Base-by-base conservation (phyloP, 768 basidiomycete genomes). In the Rhizopogon vulgaris region DNA sequence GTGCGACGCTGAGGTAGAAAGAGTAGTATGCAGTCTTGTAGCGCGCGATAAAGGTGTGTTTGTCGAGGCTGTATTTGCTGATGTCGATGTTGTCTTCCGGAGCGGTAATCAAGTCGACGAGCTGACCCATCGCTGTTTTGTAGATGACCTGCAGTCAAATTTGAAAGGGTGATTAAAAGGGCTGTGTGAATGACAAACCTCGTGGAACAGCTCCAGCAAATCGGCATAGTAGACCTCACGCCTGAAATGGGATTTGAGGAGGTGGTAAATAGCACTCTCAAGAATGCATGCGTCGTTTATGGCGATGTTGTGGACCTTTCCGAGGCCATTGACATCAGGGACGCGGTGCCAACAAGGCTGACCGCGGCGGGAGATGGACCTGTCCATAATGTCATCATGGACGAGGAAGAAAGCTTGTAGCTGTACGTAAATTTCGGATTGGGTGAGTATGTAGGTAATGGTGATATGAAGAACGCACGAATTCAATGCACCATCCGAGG, bases 11-110 rank as follows among this genome's bases (percentile, higher is more conserved):
- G 57, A 99, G 90, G 74, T 97, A 96, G 80, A 98, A 97, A 28
- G 92, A 96, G 72, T 98, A 99, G 73, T 80, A 95, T 0, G 95
- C 90, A 27, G 95, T 97, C 73, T 99, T 99, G 83, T 94, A 97
- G 56, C 91, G 78, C 49, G 96, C 95, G 66, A 98, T 97, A 51
- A 90, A 80, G 54, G 82, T 79, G 65, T 97, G 93, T 65, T 92
- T 94, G 63, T 11, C 75, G 17, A 95, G 76, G 4, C 89, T 92
- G 73, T 98, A 99, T 61, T 87, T 87, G 69, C 65, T 74, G 43
- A 98, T 75, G 64, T 99, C 93, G 48, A 98, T 88, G 15, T 73
- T 66, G 60, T 93, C 85, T 64, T 98, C 95, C 0, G 94, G 89
- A 0, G 95, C 95, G 8, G 94, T 97, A 71, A 97, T 88, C 45